Evolutionary conservation across 768 basidiomycete genomes (phyloP).

Genomic region (Ramaria rubella): DNA sequence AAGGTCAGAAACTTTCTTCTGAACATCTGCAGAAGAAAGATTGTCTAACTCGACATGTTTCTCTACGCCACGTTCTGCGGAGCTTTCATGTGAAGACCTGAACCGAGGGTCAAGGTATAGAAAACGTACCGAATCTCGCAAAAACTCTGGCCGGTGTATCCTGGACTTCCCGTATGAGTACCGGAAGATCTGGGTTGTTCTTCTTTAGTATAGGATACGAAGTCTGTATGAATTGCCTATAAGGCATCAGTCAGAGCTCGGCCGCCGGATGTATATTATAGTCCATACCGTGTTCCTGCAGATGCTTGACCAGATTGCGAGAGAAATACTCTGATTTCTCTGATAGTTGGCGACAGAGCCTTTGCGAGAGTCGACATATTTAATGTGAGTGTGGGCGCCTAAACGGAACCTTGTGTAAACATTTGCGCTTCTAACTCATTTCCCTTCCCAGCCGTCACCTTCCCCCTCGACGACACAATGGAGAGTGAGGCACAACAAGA

Average conservation of each 20-base stretch:
- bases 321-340: slow-evolving; percentile 75
- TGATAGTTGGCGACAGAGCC: slow-evolving; percentile 67
- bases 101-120: slow-evolving; percentile 8
- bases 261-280: neutral
- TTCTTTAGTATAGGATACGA: slow-evolving; percentile 72
- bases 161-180: slow-evolving; percentile 72
- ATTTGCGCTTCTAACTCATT: neutral
- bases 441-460: slow-evolving; percentile 6
- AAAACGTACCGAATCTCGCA: slow-evolving; percentile 75
- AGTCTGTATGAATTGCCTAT: slow-evolving; percentile 72
- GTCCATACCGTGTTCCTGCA: slow-evolving; percentile 65
- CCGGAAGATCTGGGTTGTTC: slow-evolving; percentile 80
- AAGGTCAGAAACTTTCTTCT: slow-evolving; percentile 60
- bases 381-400: slow-evolving; percentile 12
- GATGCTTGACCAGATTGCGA: slow-evolving; percentile 74
- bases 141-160: slow-evolving; percentile 78
- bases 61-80: slow-evolving; percentile 70
- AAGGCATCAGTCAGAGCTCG: neutral
- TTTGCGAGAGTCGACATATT: slow-evolving; percentile 59
- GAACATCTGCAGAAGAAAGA: slow-evolving; percentile 64
- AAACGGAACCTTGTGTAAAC: slow-evolving; percentile 7
- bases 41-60: slow-evolving; percentile 76
- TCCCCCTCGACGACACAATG: slow-evolving; percentile 26
- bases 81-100: slow-evolving; percentile 13
- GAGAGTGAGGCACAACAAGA: slow-evolving; percentile 53